Conservation (phyloP, 345 rosid genomes). For the Linum usitatissimum region DNA sequence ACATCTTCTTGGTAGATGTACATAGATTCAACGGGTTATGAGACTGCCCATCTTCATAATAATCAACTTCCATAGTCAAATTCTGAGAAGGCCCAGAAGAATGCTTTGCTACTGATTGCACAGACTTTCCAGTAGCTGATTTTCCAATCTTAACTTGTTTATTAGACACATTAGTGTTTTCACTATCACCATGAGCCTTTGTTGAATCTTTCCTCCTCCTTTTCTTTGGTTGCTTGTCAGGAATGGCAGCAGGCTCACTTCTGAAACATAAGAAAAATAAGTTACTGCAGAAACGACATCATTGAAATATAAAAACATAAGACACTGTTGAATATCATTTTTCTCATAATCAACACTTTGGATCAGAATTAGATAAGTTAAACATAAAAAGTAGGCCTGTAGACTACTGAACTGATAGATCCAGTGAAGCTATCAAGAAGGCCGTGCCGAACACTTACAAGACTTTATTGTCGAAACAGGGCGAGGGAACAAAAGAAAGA, state of each 20-base stretch:
- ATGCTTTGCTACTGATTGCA: constrained; percentile 23
- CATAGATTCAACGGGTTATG: constrained; percentile 34
- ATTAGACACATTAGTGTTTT: constrained; percentile 30
- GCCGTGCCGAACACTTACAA: not conserved
- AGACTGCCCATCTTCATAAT: constrained; percentile 24
- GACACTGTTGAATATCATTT: not conserved
- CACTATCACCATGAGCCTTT: constrained; percentile 41
- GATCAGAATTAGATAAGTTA: not conserved
- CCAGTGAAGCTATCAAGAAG: not conserved
- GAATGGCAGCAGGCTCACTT: constrained; percentile 42
- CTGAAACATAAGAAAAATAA: constrained; percentile 21
- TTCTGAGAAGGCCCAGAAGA: constrained; percentile 24
- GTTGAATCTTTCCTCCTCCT: constrained; percentile 61
- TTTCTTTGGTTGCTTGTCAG: constrained; percentile 64
- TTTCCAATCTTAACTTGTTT: constrained; percentile 52
- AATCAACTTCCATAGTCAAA: constrained; percentile 25
- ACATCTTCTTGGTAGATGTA: constrained; percentile 36
- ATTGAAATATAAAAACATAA: not conserved
- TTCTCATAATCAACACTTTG: not conserved
- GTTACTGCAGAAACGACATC: constrained; percentile 9
- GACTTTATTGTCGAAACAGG: not conserved
- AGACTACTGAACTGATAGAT: not conserved
- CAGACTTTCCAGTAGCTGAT: constrained; percentile 29
- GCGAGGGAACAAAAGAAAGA: not conserved
- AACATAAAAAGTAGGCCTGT: not conserved